These are phyloP conservation scores for Oldenlandia corymbosa DNA, from an alignment of 257 asterid species.

Conservation along the genomic window DNA sequence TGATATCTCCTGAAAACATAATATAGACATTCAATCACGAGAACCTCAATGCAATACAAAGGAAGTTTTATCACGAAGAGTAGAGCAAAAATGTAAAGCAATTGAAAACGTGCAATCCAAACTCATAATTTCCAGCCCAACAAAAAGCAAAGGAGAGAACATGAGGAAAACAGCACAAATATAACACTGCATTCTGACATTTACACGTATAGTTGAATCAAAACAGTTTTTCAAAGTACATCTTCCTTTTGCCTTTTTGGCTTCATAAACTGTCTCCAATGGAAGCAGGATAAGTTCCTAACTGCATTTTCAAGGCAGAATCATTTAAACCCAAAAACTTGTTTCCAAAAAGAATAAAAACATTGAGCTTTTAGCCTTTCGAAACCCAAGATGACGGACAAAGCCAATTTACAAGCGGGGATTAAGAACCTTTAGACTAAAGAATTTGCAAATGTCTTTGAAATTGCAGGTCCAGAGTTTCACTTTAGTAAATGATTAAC, in stretches of 20 bases:
- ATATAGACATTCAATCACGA: not conserved
- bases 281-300: too few relatives aligned
- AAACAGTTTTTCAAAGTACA: too few relatives aligned
- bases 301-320: too few relatives aligned
- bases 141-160: not conserved
- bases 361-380: not conserved
- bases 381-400: not conserved
- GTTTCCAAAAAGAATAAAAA: too few relatives aligned
- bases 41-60: not conserved
- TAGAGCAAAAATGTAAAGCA: not conserved
- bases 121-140: not conserved
- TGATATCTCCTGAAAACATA: conserved; percentile 67
- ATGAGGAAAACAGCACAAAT: too few relatives aligned
- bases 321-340: too few relatives aligned
- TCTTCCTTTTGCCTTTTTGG: too few relatives aligned
- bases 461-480: not conserved
- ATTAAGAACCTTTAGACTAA: not conserved
- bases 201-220: too few relatives aligned
- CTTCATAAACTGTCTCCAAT: too few relatives aligned
- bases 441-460: too few relatives aligned
- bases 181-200: too few relatives aligned
- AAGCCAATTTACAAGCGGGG: not conserved
- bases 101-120: not conserved
- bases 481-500: too few relatives aligned
- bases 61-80: not conserved